Base-by-base conservation (phyloP, 495 filamentous ascomycete genomes). In the Sporormia fimetaria region DNA sequence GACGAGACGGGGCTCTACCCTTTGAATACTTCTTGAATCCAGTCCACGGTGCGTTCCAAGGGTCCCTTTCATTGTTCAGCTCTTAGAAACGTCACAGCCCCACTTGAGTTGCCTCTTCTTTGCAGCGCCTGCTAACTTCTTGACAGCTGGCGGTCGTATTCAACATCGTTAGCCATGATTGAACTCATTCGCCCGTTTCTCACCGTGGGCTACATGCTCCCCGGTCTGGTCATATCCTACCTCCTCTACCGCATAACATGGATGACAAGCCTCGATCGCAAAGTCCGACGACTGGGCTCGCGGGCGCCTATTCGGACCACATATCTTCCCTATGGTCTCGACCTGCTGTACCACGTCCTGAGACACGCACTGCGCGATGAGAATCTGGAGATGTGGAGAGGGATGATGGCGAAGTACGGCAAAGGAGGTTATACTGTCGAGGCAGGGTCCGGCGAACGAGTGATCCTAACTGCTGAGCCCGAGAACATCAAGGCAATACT, bases 381-480 rank as follows among this genome's bases (percentile, higher is more conserved):
- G 21, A 77, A 77, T 44, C 56, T 79, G 11, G 67, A 76, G 36
- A 63, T 70, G 36, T 94, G 82, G 76, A 37, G 61, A 6, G 26
- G 55, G 5, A 57, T 69, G 22, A 71, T 86, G 44, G 22, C 27
- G 8, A 46, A 39, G 2, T 60, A 63, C 20, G 58, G 63, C 2
- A 40, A 53, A 14, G 16, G 39, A 33, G 12, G 47, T 14, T 59
- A 52, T 38, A 94, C 86, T 0, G 62, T 70, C 23, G 84, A 93
- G 57, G 38, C 45, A 4, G 43, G 49, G 9, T 47, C 49, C 12
- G 62, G 59, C 2, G 47, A 54, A n/a, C 55, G 71, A 33, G 58
- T 66, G 21, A 46, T 74, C 10, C 49, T 74, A 17, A 74, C 70
- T 0, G 57, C 61, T 20, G 71, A 76, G 37, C 69, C 69, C 11